A percentile compares a stretch with the other conserved stretches of the same genome.
Evolutionary conservation across 306 rosid species (phyloP).

Genomic region (Castanopsis chinensis): DNA sequence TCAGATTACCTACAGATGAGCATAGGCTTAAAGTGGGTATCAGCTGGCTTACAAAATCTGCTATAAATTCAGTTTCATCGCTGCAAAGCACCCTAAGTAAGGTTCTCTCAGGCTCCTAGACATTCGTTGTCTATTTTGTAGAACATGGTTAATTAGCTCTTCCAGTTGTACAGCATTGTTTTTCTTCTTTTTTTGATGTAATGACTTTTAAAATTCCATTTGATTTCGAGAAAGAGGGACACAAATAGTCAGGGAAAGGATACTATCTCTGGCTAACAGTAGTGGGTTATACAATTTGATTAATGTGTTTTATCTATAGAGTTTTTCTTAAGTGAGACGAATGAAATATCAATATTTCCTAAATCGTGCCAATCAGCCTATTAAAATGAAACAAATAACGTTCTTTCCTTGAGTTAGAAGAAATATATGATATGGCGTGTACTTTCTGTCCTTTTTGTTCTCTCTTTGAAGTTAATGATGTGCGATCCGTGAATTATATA

Average conservation of each 20-base stretch:
- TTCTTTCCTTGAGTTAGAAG: too few species aligned
- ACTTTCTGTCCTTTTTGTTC: too few species aligned
- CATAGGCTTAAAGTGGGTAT: conserved; percentile 90
- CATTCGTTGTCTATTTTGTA: conserved; percentile 8
- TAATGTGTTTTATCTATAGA: too few species aligned
- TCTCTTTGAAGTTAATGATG: too few species aligned
- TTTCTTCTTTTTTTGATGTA: not conserved
- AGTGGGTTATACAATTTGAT: too few species aligned
- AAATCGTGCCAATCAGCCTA: too few species aligned
- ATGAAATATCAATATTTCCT: too few species aligned
- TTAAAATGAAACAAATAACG: too few species aligned
- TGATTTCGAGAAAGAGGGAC: not conserved
- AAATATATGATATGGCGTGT: too few species aligned
- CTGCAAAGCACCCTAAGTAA: conserved; percentile 66
- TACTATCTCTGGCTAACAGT: not conserved
- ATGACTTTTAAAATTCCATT: not conserved
- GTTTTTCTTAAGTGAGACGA: too few species aligned
- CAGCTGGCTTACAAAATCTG: conserved; percentile 91
- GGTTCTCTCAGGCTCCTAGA: conserved; percentile 58
- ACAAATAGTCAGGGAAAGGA: not conserved
- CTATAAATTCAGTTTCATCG: conserved; percentile 68
- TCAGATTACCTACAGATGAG: conserved; percentile 89
- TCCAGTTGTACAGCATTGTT: not conserved
- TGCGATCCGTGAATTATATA: too few species aligned
- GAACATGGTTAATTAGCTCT: not conserved